phyloP scores from a whole-genome alignment of 2,329 filamentous ascomycete genomes.

The Ophiostoma fasciatum region DNA sequence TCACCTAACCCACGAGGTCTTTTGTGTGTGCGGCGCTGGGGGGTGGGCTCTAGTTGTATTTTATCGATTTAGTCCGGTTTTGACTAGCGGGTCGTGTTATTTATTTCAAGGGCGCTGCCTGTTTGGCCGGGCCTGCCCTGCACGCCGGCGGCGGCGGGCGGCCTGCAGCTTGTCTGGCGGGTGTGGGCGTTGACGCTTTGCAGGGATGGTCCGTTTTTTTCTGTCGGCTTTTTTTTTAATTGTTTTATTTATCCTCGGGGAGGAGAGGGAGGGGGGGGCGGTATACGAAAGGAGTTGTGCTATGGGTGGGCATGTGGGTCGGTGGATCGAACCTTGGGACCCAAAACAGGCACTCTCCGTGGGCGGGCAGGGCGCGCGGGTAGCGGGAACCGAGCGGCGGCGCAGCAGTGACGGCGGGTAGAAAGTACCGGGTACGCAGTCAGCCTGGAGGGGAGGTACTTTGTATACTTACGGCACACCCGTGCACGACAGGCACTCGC shows the following conservation, averaged over 20 bases:
- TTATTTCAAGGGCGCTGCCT: neutral
- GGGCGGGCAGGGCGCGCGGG: constrained; percentile 9
- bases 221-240: constrained; percentile 1
- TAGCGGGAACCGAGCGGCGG: constrained; percentile 8
- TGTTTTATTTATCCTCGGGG: neutral
- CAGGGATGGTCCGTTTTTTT: constrained; percentile 6
- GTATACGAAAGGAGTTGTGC: too few species aligned
- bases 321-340: constrained; percentile 10
- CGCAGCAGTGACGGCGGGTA: constrained; percentile 1
- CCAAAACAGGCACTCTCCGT: constrained; percentile 10
- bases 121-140: too few species aligned
- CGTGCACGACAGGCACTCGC: too few species aligned
- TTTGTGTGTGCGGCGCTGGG: too few species aligned
- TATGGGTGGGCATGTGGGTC: constrained; percentile 3
- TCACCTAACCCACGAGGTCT: constrained; percentile 14
- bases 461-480: too few species aligned
- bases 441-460: too few species aligned
- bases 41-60: too few species aligned
- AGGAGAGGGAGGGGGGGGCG: too few species aligned
- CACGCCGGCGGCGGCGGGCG: too few species aligned
- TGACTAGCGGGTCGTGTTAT: neutral
- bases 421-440: too few species aligned
- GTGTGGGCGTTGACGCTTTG: constrained; percentile 9
- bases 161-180: too few species aligned
- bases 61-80: constrained; percentile 3